These are phyloP conservation scores for Rosellinia necatrix DNA, from an alignment of 2,329 filamentous ascomycete genomes.

Conservation along the genomic window DNA sequence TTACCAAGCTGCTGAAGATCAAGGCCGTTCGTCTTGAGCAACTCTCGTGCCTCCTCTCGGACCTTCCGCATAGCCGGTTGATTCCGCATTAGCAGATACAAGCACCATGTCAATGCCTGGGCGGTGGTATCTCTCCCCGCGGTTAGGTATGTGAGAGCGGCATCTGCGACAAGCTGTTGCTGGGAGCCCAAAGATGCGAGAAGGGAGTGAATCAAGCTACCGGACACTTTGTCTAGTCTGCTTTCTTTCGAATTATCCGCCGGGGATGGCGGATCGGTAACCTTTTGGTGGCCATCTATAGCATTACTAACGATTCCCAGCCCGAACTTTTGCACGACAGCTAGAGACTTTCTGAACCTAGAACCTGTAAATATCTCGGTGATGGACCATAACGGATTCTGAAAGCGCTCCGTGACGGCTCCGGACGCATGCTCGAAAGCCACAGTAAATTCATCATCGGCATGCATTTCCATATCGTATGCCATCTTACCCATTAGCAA, in stretches of 20 bases:
- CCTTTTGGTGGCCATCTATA: conserved; percentile 21
- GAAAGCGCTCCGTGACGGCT: conserved; percentile 63
- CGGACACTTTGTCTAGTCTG: conserved; percentile 20
- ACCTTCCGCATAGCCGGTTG: conserved; percentile 47
- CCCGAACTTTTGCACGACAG: conserved; percentile 60
- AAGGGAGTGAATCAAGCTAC: conserved; percentile 64
- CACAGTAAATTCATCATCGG: conserved; percentile 61
- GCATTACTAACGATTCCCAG: conserved; percentile 60
- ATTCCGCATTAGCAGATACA: conserved; percentile 63
- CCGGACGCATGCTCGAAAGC: conserved; percentile 68
- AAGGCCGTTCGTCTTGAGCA: conserved; percentile 26
- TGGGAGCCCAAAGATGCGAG: conserved; percentile 58
- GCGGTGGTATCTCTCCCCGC: conserved; percentile 68
- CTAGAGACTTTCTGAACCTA: conserved; percentile 54
- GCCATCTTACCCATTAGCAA: conserved; percentile 71
- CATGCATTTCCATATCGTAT: conserved; percentile 70
- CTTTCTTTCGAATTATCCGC: conserved; percentile 15
- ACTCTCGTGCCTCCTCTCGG: conserved; percentile 46
- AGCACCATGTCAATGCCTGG: conserved; percentile 67
- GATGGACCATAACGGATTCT: conserved; percentile 66
- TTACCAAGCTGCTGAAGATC: conserved; percentile 8
- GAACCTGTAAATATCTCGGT: conserved; percentile 59
- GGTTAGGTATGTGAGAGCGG: conserved; percentile 68
- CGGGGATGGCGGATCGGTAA: not conserved
- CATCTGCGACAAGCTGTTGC: conserved; percentile 62